phyloP scores from a whole-genome alignment of 2,329 filamentous ascomycete genomes.

The Microascus cirrosus region DNA sequence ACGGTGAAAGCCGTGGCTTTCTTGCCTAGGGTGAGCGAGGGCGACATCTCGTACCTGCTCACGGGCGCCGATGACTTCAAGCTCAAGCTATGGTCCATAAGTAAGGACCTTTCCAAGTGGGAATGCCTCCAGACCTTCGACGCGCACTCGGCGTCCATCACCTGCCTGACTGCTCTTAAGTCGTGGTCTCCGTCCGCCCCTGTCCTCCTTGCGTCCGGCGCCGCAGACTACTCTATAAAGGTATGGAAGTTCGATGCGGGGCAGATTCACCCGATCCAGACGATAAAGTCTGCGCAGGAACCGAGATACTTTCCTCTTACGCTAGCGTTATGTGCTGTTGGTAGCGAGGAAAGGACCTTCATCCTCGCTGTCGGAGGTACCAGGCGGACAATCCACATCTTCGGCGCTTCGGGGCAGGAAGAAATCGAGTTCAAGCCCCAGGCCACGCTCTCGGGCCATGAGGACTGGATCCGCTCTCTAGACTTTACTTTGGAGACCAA shows the following conservation, averaged over 20 bases:
- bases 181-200: slow-evolving; percentile 14
- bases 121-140: slow-evolving; percentile 38
- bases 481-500: slow-evolving; percentile 59
- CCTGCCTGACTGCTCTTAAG: slow-evolving; percentile 45
- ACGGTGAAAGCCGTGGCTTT: slow-evolving; percentile 79
- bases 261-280: slow-evolving; percentile 49
- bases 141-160: slow-evolving; percentile 66
- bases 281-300: slow-evolving; percentile 47
- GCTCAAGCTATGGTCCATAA: slow-evolving; percentile 54
- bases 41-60: slow-evolving; percentile 48
- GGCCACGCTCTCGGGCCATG: slow-evolving; percentile 76
- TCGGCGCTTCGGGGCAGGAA: slow-evolving; percentile 39
- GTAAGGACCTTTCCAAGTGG: slow-evolving; percentile 14
- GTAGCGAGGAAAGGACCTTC: slow-evolving; percentile 36
- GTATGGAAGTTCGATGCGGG: slow-evolving; percentile 54
- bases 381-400: slow-evolving; percentile 70
- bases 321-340: slow-evolving; percentile 55
- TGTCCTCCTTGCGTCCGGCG: slow-evolving; percentile 62
- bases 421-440: slow-evolving; percentile 52
- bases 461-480: slow-evolving; percentile 87
- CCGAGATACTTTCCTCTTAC: slow-evolving; percentile 77
- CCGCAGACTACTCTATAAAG: slow-evolving; percentile 63
- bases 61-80: slow-evolving; percentile 75
- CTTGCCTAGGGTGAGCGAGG: slow-evolving; percentile 37
- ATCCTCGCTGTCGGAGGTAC: slow-evolving; percentile 82